These are phyloP conservation scores for Monilinia fructigena DNA, from an alignment of 2,329 filamentous ascomycete genomes.

Conservation along the genomic window DNA sequence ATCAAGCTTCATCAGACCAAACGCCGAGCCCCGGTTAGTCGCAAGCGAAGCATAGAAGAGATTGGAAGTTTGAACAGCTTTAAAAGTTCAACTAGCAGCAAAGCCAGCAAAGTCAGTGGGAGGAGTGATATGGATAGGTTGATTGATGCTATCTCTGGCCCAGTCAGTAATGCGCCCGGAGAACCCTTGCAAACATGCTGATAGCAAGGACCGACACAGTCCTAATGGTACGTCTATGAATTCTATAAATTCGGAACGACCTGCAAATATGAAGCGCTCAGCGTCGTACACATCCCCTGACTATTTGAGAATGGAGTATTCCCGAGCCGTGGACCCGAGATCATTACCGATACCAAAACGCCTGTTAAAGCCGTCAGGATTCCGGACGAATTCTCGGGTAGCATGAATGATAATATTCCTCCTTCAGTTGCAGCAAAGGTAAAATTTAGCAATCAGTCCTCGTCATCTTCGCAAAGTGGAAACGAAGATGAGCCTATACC, in stretches of 20 bases:
- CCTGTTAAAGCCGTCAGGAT: constrained; percentile 48
- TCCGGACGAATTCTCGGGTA: constrained; percentile 43
- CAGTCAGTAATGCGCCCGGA: constrained; percentile 47
- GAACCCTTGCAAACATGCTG: constrained; percentile 36
- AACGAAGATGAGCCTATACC: not conserved
- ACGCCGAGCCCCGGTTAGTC: constrained; percentile 9
- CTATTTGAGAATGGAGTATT: constrained; percentile 28
- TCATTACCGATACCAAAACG: constrained; percentile 43
- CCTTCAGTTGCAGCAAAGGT: constrained; percentile 27
- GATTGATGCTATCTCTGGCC: constrained; percentile 69
- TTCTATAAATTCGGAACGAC: constrained; percentile 10
- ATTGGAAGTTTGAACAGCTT: constrained; percentile 34
- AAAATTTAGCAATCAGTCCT: constrained; percentile 26
- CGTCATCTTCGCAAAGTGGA: constrained; percentile 19
- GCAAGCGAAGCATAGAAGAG: constrained; percentile 32
- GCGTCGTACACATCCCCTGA: constrained; percentile 31
- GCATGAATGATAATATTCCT: not conserved
- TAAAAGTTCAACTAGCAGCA: constrained; percentile 34
- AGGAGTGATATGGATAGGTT: constrained; percentile 66
- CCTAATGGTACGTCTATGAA: constrained; percentile 17
- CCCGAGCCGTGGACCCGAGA: constrained; percentile 43
- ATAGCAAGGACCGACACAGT: constrained; percentile 29
- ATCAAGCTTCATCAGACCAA: constrained; percentile 36
- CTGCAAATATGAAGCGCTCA: constrained; percentile 27
- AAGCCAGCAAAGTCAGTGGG: constrained; percentile 31